These are phyloP conservation scores for Actinidia polygama DNA, from an alignment of 179 eudicot genomes.

Conservation along the genomic window DNA sequence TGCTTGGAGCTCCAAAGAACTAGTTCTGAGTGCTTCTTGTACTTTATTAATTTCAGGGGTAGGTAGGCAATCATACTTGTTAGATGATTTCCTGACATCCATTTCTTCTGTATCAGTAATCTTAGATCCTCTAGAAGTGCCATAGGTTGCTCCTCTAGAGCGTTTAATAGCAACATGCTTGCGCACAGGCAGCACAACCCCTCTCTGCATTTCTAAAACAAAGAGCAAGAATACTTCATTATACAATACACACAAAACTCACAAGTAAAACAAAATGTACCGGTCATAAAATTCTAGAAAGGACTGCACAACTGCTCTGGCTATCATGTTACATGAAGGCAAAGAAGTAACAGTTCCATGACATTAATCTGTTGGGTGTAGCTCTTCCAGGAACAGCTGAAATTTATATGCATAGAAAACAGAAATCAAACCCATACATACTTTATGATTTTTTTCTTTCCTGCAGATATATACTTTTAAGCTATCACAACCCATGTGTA, in stretches of 20 bases:
- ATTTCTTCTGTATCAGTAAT: conserved; percentile 41
- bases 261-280: not conserved
- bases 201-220: conserved; percentile 36
- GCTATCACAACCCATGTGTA: too few species aligned
- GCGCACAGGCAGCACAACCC: conserved; percentile 28
- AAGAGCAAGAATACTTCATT: conserved; percentile 17
- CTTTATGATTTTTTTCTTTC: too few species aligned
- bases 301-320: not conserved
- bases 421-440: not conserved
- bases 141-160: conserved; percentile 21
- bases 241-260: not conserved
- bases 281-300: not conserved
- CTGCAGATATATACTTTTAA: too few species aligned
- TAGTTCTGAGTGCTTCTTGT: conserved; percentile 40
- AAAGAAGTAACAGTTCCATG: not conserved
- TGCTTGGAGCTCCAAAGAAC: conserved; percentile 49
- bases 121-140: conserved; percentile 48
- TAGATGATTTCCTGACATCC: conserved; percentile 5
- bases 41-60: conserved; percentile 35
- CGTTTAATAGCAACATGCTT: conserved; percentile 54
- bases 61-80: conserved; percentile 21
- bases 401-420: not conserved
- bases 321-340: not conserved
- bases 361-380: not conserved
- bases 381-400: not conserved